phyloP scores from a whole-genome alignment of 2,329 filamentous ascomycete species.

The Cercospora sesami region DNA sequence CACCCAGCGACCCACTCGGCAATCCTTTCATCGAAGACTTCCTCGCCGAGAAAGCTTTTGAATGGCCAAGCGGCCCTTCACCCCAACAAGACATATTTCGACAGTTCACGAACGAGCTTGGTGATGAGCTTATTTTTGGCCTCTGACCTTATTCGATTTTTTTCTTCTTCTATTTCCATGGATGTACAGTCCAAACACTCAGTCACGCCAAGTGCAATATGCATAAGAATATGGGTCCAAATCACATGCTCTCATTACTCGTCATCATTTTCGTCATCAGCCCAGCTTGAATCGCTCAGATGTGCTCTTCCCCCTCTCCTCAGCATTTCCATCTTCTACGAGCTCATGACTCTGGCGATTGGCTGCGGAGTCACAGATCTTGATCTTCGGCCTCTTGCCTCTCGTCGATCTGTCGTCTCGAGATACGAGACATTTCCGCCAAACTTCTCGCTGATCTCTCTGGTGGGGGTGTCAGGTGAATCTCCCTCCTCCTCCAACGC shows the following conservation, averaged over 20 bases:
- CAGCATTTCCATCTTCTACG: neutral
- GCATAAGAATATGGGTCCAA: neutral
- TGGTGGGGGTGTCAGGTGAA: slow-evolving; percentile 1
- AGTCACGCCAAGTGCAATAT: neutral
- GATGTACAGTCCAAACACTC: slow-evolving; percentile 1
- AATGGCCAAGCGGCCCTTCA: slow-evolving; percentile 24
- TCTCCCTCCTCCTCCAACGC: slow-evolving; percentile 17
- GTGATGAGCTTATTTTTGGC: slow-evolving; percentile 20
- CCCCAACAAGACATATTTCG: slow-evolving; percentile 22
- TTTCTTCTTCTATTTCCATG: neutral
- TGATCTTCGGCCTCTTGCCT: slow-evolving; percentile 3
- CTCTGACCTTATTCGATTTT: slow-evolving; percentile 9
- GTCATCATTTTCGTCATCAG: neutral
- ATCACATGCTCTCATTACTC: slow-evolving; percentile 1
- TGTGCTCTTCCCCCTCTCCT: neutral
- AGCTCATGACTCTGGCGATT: slow-evolving; percentile 20
- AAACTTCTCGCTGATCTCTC: slow-evolving; percentile 16
- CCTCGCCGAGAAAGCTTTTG: slow-evolving; percentile 26
- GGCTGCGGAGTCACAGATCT: slow-evolving; percentile 14
- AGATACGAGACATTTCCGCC: slow-evolving; percentile 18
- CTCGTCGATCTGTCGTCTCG: slow-evolving; percentile 13
- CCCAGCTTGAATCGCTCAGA: neutral
- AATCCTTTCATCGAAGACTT: slow-evolving; percentile 30
- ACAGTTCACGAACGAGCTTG: slow-evolving; percentile 26
- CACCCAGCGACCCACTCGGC: slow-evolving; percentile 22